These are phyloP conservation scores for Lentinula novae-zelandiae DNA, from an alignment of 1,284 basidiomycete species.

Conservation along the genomic window DNA sequence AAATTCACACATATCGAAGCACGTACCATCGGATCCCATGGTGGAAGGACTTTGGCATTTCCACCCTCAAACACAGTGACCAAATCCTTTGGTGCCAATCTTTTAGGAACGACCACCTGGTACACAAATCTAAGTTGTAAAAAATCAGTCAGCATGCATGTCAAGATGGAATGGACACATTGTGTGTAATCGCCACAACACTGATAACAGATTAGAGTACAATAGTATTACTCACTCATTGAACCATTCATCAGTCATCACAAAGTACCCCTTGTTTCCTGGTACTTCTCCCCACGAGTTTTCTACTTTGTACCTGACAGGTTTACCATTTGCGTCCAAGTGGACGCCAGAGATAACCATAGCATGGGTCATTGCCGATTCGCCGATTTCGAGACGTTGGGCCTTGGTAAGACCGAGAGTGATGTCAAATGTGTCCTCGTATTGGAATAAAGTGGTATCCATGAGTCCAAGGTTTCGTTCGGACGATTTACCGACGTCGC, in stretches of 20 bases:
- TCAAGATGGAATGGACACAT: background rate
- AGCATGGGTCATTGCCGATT: conserved; percentile 89
- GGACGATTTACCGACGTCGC: conserved; percentile 82
- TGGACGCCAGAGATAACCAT: conserved; percentile 95
- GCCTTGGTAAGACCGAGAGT: conserved; percentile 73
- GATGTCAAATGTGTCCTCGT: conserved; percentile 69
- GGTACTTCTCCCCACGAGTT: conserved; percentile 88
- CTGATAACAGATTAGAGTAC: background rate
- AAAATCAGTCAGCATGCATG: conserved; percentile 11
- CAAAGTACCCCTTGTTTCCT: conserved; percentile 87
- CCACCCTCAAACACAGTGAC: conserved; percentile 75
- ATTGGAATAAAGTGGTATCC: conserved; percentile 83
- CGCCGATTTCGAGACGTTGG: conserved; percentile 77
- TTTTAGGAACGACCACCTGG: conserved; percentile 84
- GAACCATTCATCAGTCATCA: conserved; percentile 93
- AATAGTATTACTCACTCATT: conserved; percentile 60
- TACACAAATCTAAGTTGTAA: conserved; percentile 63
- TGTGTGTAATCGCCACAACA: background rate
- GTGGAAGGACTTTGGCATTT: conserved; percentile 63
- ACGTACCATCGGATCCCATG: conserved; percentile 90
- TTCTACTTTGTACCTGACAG: conserved; percentile 90
- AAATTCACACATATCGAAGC: background rate
- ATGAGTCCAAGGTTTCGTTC: conserved; percentile 73
- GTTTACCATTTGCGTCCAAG: conserved; percentile 70
- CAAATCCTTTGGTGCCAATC: conserved; percentile 75